These are phyloP conservation scores for Colletotrichum plurivorum DNA, from an alignment of 2,329 filamentous ascomycete genomes.

Conservation along the genomic window DNA sequence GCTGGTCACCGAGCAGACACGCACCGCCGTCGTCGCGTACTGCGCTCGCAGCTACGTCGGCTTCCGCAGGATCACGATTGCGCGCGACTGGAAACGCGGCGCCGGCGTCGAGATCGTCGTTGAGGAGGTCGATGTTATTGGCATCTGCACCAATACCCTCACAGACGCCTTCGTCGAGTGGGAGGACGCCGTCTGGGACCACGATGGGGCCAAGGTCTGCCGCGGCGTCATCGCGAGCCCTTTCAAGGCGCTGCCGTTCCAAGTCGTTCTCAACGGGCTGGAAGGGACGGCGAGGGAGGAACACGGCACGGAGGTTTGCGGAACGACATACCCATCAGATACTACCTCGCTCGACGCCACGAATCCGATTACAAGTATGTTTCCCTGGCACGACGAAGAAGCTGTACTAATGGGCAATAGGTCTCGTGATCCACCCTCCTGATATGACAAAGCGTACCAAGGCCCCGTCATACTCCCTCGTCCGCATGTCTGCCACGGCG, in stretches of 20 bases:
- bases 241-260: slow-evolving; percentile 63
- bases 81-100: slow-evolving; percentile 51
- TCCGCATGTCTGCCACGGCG: slow-evolving; percentile 66
- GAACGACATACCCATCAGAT: slow-evolving; percentile 59
- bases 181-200: slow-evolving; percentile 64
- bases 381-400: slow-evolving; percentile 42
- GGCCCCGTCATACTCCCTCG: slow-evolving; percentile 64
- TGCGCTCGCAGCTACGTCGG: slow-evolving; percentile 67
- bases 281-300: slow-evolving; percentile 43
- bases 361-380: slow-evolving; percentile 63
- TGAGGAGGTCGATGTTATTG: slow-evolving; percentile 57
- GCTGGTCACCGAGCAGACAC: slow-evolving; percentile 52
- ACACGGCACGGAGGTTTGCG: slow-evolving; percentile 61
- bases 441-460: slow-evolving; percentile 47
- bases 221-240: slow-evolving; percentile 70
- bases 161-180: slow-evolving; percentile 69
- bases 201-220: slow-evolving; percentile 55
- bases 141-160: slow-evolving; percentile 65
- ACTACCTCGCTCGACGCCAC: slow-evolving; percentile 47
- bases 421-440: slow-evolving; percentile 62
- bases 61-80: slow-evolving; percentile 65
- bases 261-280: slow-evolving; percentile 57
- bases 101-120: slow-evolving; percentile 55
- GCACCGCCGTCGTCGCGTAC: slow-evolving; percentile 64
- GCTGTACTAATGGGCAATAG: slow-evolving; percentile 47